Base-by-base conservation (phyloP, 2,329 filamentous ascomycete genomes). In the Penicillium sp. region DNA sequence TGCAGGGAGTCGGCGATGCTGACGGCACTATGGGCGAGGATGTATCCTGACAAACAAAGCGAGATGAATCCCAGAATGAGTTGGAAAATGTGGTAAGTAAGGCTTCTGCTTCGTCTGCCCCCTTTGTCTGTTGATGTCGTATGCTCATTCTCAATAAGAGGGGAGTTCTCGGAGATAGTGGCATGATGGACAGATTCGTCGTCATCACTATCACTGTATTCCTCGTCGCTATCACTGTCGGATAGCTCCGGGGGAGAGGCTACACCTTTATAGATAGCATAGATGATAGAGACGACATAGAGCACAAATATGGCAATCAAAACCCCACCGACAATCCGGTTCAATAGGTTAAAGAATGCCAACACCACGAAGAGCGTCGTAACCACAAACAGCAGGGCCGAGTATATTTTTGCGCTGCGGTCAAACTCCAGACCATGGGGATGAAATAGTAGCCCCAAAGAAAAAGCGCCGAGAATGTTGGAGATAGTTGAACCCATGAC, bases 391-490 rank as follows among this genome's bases (percentile, higher is more conserved):
- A 74, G 59, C 8, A 76, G 45, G 1, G 62, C 56, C 1, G 74
- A 69, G 51, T 79, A 78, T 10, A 76, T 63, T 49, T 71, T 73
- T 1, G 74, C 67, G 47, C 73, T 77, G n/a, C 57, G 52, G 50
- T 79, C 77, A 47, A 78, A 79, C 1, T 24, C 23, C 23, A 47
- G 38, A 9, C 69, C 58, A 1, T 49, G 42, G 1, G 61, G 58
- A 46, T 70, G 63, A 53, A 71, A 75, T 3, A 79, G 55, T 1
- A 80, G 64, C 4, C 75, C 77, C 1, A 80, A 64, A 1, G 75
- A 76, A 54, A 80, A 80, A 10, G 77, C 77, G 13, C 77, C 77
- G 2, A 79, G 67, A 41, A 79, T 76, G 44, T 79, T 79, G 40
- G 77, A 78, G 37, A 80, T 76, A 28, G 70, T 66, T 14, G 75